These are phyloP conservation scores for Lathyrus oleraceus DNA, from an alignment of 306 rosid genomes.

Conservation along the genomic window DNA sequence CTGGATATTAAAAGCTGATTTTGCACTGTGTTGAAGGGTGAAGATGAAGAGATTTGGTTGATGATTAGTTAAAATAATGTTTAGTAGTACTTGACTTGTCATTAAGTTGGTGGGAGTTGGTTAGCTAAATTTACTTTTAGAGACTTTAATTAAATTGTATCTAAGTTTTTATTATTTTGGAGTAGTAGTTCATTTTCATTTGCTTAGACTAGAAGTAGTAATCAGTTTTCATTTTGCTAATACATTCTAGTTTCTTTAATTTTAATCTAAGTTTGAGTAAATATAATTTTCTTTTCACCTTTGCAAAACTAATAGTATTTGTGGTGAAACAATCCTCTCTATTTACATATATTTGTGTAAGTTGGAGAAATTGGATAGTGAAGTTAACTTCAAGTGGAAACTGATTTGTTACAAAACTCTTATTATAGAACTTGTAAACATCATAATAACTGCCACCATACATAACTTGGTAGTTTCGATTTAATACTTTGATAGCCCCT, in stretches of 20 bases:
- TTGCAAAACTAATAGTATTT: background rate
- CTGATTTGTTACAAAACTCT: background rate
- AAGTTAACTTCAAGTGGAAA: background rate
- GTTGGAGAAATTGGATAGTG: background rate
- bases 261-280: background rate
- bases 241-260: background rate
- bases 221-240: background rate
- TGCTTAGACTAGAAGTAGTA: background rate
- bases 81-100: slow-evolving; percentile 2
- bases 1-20: slow-evolving; percentile 51
- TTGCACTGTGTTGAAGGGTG: slow-evolving; percentile 21
- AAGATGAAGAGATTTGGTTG: slow-evolving; percentile 7
- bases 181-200: background rate
- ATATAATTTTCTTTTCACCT: background rate
- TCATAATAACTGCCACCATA: background rate
- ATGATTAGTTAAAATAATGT: slow-evolving; percentile 12
- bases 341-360: no score
- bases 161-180: slow-evolving; percentile 23
- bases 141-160: slow-evolving; percentile 18
- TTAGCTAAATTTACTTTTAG: slow-evolving; percentile 30
- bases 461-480: background rate
- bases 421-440: background rate
- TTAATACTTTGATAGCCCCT: background rate
- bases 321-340: background rate
- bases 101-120: slow-evolving; percentile 23